Evolutionary conservation across 2,329 filamentous ascomycete species (phyloP).

Genomic region (Intubia oerlemansii): DNA sequence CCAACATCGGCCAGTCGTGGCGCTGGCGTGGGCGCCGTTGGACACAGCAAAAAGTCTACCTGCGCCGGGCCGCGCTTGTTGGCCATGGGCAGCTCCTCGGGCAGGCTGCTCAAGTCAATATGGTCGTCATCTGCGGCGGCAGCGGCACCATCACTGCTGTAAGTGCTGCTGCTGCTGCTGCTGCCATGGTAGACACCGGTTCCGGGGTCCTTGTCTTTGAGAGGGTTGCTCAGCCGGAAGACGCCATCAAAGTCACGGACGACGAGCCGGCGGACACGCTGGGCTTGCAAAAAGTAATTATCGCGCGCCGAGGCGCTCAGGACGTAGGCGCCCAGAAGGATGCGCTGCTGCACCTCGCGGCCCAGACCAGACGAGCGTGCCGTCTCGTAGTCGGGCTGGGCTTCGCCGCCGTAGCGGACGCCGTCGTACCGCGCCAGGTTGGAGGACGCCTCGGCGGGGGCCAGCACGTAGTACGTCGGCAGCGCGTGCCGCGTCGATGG

Average conservation of each 20-base stretch:
- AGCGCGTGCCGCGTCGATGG: constrained; percentile 71
- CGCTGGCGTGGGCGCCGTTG: constrained; percentile 49
- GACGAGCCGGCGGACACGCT: constrained; percentile 66
- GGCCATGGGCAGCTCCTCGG: constrained; percentile 26
- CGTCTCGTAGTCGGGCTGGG: constrained; percentile 39
- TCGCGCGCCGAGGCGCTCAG: constrained; percentile 79
- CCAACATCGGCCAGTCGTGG: constrained; percentile 14
- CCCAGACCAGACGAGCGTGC: constrained; percentile 62
- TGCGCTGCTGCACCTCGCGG: constrained; percentile 64
- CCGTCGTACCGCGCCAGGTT: constrained; percentile 96
- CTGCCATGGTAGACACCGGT: constrained; percentile 52
- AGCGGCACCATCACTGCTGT: constrained; percentile 31
- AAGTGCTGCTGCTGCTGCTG: constrained; percentile 41
- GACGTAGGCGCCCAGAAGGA: constrained; percentile 75
- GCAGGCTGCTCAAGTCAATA: constrained; percentile 39
- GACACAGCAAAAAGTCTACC: constrained; percentile 74
- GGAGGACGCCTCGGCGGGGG: constrained; percentile 83
- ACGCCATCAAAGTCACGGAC: constrained; percentile 69
- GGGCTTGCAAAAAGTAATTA: constrained; percentile 92
- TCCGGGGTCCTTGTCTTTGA: constrained; percentile 17
- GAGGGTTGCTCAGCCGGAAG: constrained; percentile 48
- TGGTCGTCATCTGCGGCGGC: background rate
- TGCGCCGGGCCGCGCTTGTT: constrained; percentile 35
- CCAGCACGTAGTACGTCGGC: constrained; percentile 86
- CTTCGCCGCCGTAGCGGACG: constrained; percentile 56